phyloP scores from a whole-genome alignment of 1,284 basidiomycete species.

The Porodaedalea pini region DNA sequence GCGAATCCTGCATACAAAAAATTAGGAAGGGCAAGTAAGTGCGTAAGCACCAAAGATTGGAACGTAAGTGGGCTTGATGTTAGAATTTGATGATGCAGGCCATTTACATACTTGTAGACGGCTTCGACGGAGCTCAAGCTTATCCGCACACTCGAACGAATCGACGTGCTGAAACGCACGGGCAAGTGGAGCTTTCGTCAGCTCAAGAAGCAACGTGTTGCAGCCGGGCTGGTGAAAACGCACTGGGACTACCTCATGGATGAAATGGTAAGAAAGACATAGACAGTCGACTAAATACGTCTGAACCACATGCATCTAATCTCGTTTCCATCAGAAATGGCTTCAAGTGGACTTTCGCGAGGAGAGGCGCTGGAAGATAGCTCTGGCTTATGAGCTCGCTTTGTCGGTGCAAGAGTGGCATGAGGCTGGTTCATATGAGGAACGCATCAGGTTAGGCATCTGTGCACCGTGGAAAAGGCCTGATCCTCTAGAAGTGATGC shows the following conservation, averaged over 20 bases:
- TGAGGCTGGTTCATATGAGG: slow-evolving; percentile 59
- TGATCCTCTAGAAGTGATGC: slow-evolving; percentile 26
- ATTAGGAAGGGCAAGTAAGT: slow-evolving; percentile 67
- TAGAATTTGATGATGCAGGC: slow-evolving; percentile 3
- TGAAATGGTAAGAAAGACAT: slow-evolving; percentile 74
- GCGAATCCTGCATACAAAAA: slow-evolving; percentile 73
- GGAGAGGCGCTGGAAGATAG: slow-evolving; percentile 91
- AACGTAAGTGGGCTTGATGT: slow-evolving; percentile 45
- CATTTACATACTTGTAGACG: slow-evolving; percentile 42
- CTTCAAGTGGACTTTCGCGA: slow-evolving; percentile 94
- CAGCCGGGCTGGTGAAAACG: slow-evolving; percentile 76
- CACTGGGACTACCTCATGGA: slow-evolving; percentile 97
- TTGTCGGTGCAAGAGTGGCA: slow-evolving; percentile 88
- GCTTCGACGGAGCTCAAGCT: slow-evolving; percentile 75
- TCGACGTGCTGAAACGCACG: slow-evolving; percentile 80
- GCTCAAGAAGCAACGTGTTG: slow-evolving; percentile 87
- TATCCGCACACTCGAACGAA: slow-evolving; percentile 77
- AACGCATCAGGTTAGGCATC: slow-evolving; percentile 66
- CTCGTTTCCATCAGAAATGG: slow-evolving; percentile 70
- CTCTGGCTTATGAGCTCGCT: slow-evolving; percentile 82
- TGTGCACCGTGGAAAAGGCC: slow-evolving; percentile 63
- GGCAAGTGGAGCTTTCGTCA: slow-evolving; percentile 93
- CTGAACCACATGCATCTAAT: slow-evolving; percentile 2
- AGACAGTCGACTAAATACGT: no score
- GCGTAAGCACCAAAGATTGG: slow-evolving; percentile 76